Evolutionary conservation across 441 rosid species (phyloP).

Genomic region (Theobroma grandiflorum): DNA sequence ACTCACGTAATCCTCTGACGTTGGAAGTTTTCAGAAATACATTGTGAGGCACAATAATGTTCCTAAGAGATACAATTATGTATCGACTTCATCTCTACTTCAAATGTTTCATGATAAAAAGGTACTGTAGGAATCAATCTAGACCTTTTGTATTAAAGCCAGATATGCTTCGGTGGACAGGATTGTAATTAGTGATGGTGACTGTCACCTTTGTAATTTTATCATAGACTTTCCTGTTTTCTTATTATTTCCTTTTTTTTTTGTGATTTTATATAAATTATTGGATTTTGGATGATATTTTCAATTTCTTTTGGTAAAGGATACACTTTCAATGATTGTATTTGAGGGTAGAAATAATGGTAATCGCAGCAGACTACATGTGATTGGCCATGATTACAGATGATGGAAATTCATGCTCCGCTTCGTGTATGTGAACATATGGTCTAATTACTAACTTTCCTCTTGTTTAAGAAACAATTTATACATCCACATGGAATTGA

Average conservation of each 20-base stretch:
- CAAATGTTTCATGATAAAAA: background rate
- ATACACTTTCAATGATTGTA: background rate
- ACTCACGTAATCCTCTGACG: constrained; percentile 11
- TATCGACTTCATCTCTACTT: constrained; percentile 4
- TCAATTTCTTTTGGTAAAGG: background rate
- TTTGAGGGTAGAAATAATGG: background rate
- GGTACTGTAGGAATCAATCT: constrained; percentile 15
- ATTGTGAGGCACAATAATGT: constrained; percentile 7
- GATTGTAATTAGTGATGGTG: constrained; percentile 8
- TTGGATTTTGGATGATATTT: background rate
- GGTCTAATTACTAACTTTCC: constrained; percentile 18
- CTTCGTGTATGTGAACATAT: background rate
- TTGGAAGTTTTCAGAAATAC: constrained; percentile 16
- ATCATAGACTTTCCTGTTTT: background rate
- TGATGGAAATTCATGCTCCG: background rate
- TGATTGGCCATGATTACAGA: background rate
- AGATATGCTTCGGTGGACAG: background rate
- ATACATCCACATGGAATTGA: background rate
- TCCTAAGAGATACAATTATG: background rate
- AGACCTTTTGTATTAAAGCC: constrained; percentile 1
- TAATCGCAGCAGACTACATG: background rate
- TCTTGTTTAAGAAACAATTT: constrained; percentile 3
- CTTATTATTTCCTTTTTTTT: constrained; percentile 13
- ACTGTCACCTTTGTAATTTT: background rate
- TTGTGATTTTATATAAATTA: background rate